A percentile compares a stretch with the other conserved stretches of the same genome.
Evolutionary conservation across 805 yeast species (phyloP).

Genomic region (Starmerella powellii): DNA sequence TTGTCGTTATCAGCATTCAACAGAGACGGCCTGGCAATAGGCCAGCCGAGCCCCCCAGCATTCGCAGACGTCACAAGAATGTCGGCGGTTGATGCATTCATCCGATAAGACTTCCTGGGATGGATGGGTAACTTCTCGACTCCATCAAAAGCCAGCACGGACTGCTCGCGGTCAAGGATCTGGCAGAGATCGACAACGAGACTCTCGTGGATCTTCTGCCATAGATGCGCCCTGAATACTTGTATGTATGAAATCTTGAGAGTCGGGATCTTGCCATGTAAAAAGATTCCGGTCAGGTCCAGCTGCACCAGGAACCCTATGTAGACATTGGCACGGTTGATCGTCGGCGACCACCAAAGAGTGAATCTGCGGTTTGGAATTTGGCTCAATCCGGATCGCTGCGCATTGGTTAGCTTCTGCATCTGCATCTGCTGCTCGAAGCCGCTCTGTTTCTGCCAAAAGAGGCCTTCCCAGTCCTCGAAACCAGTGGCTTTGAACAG

Average conservation of each 20-base stretch:
- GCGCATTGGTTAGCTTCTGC: constrained; percentile 93
- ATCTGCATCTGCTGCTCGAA: constrained; percentile 93
- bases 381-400: constrained; percentile 91
- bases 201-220: constrained; percentile 98
- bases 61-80: constrained; percentile 51
- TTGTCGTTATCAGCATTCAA: constrained; percentile 64
- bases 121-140: constrained; percentile 89
- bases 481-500: constrained; percentile 94
- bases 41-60: constrained; percentile 40
- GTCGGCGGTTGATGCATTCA: constrained; percentile 94
- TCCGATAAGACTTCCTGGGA: constrained; percentile 92
- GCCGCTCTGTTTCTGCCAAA: constrained; percentile 97
- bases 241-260: constrained; percentile 89
- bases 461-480: constrained; percentile 95
- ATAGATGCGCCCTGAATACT: constrained; percentile 91
- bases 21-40: constrained; percentile 61
- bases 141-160: constrained; percentile 65
- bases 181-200: constrained; percentile 88
- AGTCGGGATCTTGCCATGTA: constrained; percentile 97
- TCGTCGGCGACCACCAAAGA: constrained; percentile 99
- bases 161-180: constrained; percentile 77
- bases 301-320: constrained; percentile 94
- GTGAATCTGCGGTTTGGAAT: constrained; percentile 96
- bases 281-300: constrained; percentile 89
- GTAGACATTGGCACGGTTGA: constrained; percentile 93